Evolutionary conservation across 352 stramenopile species (phyloP).

Genomic region (Hyaloperonospora arabidopsidis): DNA sequence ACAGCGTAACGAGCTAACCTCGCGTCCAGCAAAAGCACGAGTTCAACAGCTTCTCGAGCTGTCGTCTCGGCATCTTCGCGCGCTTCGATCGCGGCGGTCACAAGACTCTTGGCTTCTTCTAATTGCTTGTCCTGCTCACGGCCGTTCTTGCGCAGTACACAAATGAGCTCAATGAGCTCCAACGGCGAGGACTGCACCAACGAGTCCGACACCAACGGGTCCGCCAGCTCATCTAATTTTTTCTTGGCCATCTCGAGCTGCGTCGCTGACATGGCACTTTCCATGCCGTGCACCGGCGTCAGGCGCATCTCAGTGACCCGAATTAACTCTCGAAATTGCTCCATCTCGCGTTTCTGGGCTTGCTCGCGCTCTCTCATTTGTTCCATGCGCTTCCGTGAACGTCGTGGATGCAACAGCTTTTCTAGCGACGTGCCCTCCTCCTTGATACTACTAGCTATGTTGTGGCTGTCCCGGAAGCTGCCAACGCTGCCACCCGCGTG

Average conservation of each 20-base stretch:
- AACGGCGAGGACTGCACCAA: conserved; percentile 38
- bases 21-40: conserved; percentile 62
- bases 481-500: conserved; percentile 17
- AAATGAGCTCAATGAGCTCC: conserved; percentile 67
- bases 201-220: conserved; percentile 49
- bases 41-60: conserved; percentile 61
- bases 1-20: conserved; percentile 57
- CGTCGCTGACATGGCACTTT: conserved; percentile 13
- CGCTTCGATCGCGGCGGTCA: conserved; percentile 70
- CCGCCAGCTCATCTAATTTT: conserved; percentile 36
- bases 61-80: conserved; percentile 66
- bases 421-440: conserved; percentile 56
- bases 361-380: conserved; percentile 62
- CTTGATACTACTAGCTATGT: conserved; percentile 20
- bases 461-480: conserved; percentile 38
- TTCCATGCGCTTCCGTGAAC: conserved; percentile 53
- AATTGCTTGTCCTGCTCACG: conserved; percentile 66
- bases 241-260: conserved; percentile 24
- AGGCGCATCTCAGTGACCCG: conserved; percentile 47
- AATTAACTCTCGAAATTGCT: conserved; percentile 84
- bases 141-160: conserved; percentile 61
- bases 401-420: conserved; percentile 67
- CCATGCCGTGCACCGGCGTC: conserved; percentile 13
- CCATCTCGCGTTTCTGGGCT: conserved; percentile 74
- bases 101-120: conserved; percentile 59